Percentiles rank a stretch among this genome's conserved stretches.
phyloP scores from a whole-genome alignment of 441 rosid species.

The Populus hybrid region DNA sequence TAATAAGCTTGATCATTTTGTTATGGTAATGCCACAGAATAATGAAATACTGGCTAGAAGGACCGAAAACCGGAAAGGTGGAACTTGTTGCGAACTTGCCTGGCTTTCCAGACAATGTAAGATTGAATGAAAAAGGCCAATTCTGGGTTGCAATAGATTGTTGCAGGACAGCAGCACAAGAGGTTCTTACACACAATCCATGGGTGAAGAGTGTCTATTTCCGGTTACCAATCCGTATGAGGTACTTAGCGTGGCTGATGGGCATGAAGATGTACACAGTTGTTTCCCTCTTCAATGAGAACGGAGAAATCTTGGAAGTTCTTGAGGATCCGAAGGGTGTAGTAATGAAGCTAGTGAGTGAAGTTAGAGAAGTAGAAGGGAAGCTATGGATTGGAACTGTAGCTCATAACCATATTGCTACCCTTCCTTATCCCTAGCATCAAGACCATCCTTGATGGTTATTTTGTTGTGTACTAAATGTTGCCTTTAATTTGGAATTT shows the following conservation, averaged over 20 bases:
- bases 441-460: neutral
- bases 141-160: conserved; percentile 98
- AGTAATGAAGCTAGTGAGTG: conserved; percentile 90
- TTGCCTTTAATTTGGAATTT: neutral
- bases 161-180: conserved; percentile 81
- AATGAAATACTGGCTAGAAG: conserved; percentile 91
- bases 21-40: conserved; percentile 27
- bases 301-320: conserved; percentile 71
- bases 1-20: neutral
- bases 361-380: conserved; percentile 81
- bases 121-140: conserved; percentile 71
- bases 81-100: conserved; percentile 69
- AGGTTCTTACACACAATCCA: conserved; percentile 63
- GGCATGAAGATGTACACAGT: conserved; percentile 97
- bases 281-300: conserved; percentile 51
- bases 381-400: conserved; percentile 98
- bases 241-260: conserved; percentile 61
- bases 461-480: neutral
- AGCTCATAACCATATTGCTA: conserved; percentile 93
- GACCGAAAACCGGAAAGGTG: conserved; percentile 46
- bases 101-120: conserved; percentile 91
- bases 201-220: conserved; percentile 80
- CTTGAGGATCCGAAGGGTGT: conserved; percentile 81
- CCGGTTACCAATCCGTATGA: conserved; percentile 65
- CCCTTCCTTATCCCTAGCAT: conserved; percentile 55